Conservation (phyloP, 768 basidiomycete genomes). For the Rhizopogon vulgaris region DNA sequence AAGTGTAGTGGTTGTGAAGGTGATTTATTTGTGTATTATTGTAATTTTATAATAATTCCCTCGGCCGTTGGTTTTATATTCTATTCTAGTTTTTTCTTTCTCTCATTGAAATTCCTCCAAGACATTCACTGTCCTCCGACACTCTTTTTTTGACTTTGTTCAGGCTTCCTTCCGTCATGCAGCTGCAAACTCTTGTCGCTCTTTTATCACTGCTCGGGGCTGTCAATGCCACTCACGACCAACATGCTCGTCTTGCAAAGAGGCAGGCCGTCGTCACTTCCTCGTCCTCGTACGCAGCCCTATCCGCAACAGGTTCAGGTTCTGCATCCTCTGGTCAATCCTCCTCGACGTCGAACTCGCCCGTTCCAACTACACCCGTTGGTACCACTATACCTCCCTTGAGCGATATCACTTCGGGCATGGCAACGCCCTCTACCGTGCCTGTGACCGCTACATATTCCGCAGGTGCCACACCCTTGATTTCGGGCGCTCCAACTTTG, state of each 20-base stretch:
- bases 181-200: conserved; percentile 35
- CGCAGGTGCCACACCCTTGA: conserved; percentile 55
- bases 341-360: conserved; percentile 11
- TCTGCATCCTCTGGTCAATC: conserved; percentile 1
- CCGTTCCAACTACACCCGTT: conserved; percentile 23
- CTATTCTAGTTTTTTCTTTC: neutral
- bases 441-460: conserved; percentile 47
- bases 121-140: neutral
- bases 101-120: neutral
- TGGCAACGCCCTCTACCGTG: conserved; percentile 47
- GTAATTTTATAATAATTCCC: neutral
- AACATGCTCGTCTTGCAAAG: conserved; percentile 33
- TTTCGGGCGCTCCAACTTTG: conserved; percentile 59
- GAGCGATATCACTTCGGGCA: conserved; percentile 53
- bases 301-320: neutral
- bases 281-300: neutral
- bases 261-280: conserved; percentile 23
- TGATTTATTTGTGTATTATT: neutral
- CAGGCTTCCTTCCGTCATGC: conserved; percentile 30
- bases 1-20: neutral
- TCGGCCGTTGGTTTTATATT: neutral
- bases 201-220: conserved; percentile 37
- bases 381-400: conserved; percentile 53
- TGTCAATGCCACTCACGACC: conserved; percentile 30
- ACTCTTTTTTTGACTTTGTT: conserved; percentile 7